phyloP scores from a whole-genome alignment of 331 rosid species.

The Prunus yedoensis region DNA sequence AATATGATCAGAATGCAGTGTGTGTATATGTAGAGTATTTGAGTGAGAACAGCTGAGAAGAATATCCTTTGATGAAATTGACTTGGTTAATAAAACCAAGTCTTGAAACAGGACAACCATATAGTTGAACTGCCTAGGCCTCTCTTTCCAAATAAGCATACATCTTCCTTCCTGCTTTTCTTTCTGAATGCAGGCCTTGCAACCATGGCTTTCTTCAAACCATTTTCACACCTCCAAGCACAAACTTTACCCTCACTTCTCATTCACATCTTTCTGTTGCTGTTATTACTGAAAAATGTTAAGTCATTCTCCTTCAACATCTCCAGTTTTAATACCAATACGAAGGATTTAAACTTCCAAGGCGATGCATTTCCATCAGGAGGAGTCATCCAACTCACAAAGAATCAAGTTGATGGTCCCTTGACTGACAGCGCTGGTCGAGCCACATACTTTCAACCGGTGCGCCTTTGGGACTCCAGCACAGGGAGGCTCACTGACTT shows the following conservation, averaged over 20 bases:
- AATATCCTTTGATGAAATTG: background rate
- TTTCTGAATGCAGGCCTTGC: constrained; percentile 12
- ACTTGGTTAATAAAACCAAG: background rate
- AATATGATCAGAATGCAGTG: background rate
- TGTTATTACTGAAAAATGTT: constrained; percentile 19
- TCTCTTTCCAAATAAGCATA: background rate
- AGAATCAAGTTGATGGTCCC: constrained; percentile 40
- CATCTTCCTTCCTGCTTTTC: background rate
- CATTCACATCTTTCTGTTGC: constrained; percentile 12
- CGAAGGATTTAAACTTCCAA: constrained; percentile 23
- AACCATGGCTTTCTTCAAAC: constrained; percentile 21
- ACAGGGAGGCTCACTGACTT: constrained; percentile 47
- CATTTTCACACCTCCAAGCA: background rate
- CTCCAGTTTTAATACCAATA: constrained; percentile 34
- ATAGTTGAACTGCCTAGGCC: constrained; percentile 10
- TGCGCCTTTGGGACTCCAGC: constrained; percentile 45
- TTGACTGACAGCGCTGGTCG: constrained; percentile 42
- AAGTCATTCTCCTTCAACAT: constrained; percentile 48
- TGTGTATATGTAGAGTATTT: background rate
- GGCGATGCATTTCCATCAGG: constrained; percentile 50
- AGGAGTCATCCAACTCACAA: constrained; percentile 47
- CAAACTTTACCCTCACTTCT: constrained; percentile 1
- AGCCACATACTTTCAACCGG: constrained; percentile 33
- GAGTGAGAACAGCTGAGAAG: background rate
- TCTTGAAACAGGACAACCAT: constrained; percentile 8